Evolutionary conservation across 2,329 filamentous ascomycete species (phyloP).

Genomic region (Xylaria digitata): DNA sequence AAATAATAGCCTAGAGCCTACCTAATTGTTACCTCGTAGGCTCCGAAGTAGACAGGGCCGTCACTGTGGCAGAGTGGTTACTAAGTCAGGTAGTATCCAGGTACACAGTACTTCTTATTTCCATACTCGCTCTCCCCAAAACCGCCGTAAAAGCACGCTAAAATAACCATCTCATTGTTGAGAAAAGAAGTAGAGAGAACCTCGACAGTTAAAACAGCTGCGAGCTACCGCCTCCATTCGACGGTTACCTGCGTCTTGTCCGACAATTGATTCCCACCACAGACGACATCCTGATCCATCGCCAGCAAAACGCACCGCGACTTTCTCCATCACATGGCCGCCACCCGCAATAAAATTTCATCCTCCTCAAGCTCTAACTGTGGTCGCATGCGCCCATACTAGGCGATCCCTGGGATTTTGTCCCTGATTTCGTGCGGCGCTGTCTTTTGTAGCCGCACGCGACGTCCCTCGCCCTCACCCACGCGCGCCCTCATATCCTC

Average conservation of each 20-base stretch:
- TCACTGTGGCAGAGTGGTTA: neutral
- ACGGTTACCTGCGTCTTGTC: slow-evolving; percentile 23
- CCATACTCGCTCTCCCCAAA: neutral
- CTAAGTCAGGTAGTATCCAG: too few relatives aligned
- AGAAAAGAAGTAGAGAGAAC: slow-evolving; percentile 11
- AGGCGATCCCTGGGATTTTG: slow-evolving; percentile 45
- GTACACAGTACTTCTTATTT: slow-evolving; percentile 8
- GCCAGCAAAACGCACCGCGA: slow-evolving; percentile 30
- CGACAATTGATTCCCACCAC: slow-evolving; percentile 30
- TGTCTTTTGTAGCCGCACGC: slow-evolving; percentile 44
- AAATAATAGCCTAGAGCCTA: too few relatives aligned
- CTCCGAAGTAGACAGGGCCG: neutral
- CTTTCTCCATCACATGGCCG: slow-evolving; percentile 43
- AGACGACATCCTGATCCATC: slow-evolving; percentile 34
- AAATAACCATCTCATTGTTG: neutral
- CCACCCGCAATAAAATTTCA: slow-evolving; percentile 37
- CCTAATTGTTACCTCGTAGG: too few relatives aligned
- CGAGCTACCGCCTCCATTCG: slow-evolving; percentile 14
- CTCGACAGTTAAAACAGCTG: neutral
- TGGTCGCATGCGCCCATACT: slow-evolving; percentile 44
- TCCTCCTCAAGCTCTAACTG: slow-evolving; percentile 35
- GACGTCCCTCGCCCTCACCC: slow-evolving; percentile 40
- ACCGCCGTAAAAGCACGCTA: neutral
- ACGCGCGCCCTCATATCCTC: neutral
- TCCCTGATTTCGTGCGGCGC: slow-evolving; percentile 46